phyloP scores from a whole-genome alignment of 805 yeast species.

The Lachancea meyersii region DNA sequence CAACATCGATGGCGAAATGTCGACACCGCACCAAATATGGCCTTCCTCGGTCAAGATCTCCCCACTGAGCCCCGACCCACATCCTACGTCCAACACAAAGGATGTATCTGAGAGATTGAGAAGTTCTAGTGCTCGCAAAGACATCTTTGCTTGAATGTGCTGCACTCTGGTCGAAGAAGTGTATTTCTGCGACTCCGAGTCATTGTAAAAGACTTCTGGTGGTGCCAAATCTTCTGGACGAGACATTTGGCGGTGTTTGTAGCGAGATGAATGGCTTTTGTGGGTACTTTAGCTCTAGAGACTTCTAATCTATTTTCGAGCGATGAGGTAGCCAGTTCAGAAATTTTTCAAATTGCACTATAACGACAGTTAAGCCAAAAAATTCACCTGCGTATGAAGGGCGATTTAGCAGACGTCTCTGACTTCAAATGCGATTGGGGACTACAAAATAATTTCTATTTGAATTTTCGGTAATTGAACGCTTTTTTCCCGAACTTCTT shows the following conservation, averaged over 20 bases:
- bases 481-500: neutral
- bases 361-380: no score
- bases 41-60: slow-evolving; percentile 92
- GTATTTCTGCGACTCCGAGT: slow-evolving; percentile 80
- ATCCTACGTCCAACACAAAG: slow-evolving; percentile 83
- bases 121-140: slow-evolving; percentile 84
- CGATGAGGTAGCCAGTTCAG: slow-evolving; percentile 1
- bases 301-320: neutral
- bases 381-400: no score
- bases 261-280: neutral
- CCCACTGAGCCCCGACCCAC: slow-evolving; percentile 95
- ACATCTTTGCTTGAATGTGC: slow-evolving; percentile 97
- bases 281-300: neutral
- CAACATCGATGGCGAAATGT: slow-evolving; percentile 91
- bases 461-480: neutral
- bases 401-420: no score
- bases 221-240: slow-evolving; percentile 97
- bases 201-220: slow-evolving; percentile 92
- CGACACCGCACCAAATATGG: slow-evolving; percentile 93
- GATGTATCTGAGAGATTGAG: slow-evolving; percentile 64
- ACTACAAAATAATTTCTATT: no score
- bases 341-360: neutral
- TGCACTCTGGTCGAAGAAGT: slow-evolving; percentile 94
- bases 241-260: slow-evolving; percentile 50
- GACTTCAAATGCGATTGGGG: no score